Evolutionary conservation across 2,329 filamentous ascomycete genomes (phyloP), one percentile per base, ranked within the genome.

Genomic region (Fusarium nurragi): DNA sequence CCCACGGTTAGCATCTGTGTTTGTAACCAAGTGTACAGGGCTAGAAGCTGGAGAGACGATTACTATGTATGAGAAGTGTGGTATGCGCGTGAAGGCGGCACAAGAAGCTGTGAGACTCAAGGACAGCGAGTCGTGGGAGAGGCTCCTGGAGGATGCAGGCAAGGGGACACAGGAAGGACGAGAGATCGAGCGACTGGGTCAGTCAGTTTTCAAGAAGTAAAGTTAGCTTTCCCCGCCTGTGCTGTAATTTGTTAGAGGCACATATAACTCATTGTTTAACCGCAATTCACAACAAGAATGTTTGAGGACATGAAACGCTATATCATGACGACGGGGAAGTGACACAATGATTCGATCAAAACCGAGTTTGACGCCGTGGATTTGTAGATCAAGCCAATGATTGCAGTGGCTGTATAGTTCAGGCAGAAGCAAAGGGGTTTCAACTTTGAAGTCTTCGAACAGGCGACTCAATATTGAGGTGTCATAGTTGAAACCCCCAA

Each of bases 21-120:
- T 97, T 77, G 88, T 98, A 48, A 88, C 92, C 4, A 98, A 98
- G 77, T 97, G 94, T 80, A 90, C 89, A 16, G 83, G 83, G 53
- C 76, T 96, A 43, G 84, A 88, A 40, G 81, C 86, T 1, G 84
- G 86, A 4, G 90, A 93, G 70, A 83, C 89, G 5, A 89, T 97
- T 53, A 86, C 90, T 68, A 97, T 99, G 94, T 99, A 94, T 85
- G 89, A 97, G 71, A 97, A 97, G 79, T 98, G 95, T 76, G 94
- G 94, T 18, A 87, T 97, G 88, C 83, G 93, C 40, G 86, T 90
- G 25, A 93, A 92, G 78, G 95, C 95, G 4, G 95, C 91, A 5
- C 94, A 98, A 78, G 95, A 98, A 79, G 94, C 95, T 4, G 84
- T 93, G 59, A 92, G 89, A 79, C 84, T 86, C 59, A 96, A 91